Evolutionary conservation across 768 basidiomycete genomes (phyloP).

Genomic region (Cubamyces lactineus): DNA sequence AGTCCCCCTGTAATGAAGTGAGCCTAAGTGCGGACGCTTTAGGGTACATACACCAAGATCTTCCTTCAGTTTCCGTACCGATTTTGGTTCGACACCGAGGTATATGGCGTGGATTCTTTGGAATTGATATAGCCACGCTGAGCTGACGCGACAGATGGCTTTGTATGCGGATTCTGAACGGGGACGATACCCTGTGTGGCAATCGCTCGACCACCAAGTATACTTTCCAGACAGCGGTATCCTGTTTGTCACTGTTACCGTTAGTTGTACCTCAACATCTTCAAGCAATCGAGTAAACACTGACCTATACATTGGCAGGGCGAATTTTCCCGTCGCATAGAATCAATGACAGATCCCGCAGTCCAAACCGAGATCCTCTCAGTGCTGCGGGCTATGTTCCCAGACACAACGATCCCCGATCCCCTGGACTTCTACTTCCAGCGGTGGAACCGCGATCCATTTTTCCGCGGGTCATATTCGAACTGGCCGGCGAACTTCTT

Average conservation of each 20-base stretch:
- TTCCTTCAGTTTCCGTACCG: conserved; percentile 64
- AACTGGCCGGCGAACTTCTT: conserved; percentile 72
- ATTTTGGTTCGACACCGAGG: conserved; percentile 59
- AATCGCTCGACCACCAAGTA: conserved; percentile 57
- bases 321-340: conserved; percentile 62
- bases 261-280: conserved; percentile 17
- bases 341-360: conserved; percentile 49
- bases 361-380: conserved; percentile 57
- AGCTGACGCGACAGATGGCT: conserved; percentile 44
- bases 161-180: conserved; percentile 62
- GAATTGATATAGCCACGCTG: too few species aligned
- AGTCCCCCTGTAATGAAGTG: too few species aligned
- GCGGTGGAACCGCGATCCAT: conserved; percentile 55
- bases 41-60: conserved; percentile 66
- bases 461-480: conserved; percentile 63
- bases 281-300: neutral
- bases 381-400: conserved; percentile 65
- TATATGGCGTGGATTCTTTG: conserved; percentile 2
- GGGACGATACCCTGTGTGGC: conserved; percentile 71
- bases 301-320: conserved; percentile 43
- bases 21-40: conserved; percentile 53
- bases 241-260: conserved; percentile 54
- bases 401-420: conserved; percentile 53
- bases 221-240: conserved; percentile 67
- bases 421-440: conserved; percentile 60